phyloP scores from a whole-genome alignment of 257 asterid species.

The Leptodermis oblonga region DNA sequence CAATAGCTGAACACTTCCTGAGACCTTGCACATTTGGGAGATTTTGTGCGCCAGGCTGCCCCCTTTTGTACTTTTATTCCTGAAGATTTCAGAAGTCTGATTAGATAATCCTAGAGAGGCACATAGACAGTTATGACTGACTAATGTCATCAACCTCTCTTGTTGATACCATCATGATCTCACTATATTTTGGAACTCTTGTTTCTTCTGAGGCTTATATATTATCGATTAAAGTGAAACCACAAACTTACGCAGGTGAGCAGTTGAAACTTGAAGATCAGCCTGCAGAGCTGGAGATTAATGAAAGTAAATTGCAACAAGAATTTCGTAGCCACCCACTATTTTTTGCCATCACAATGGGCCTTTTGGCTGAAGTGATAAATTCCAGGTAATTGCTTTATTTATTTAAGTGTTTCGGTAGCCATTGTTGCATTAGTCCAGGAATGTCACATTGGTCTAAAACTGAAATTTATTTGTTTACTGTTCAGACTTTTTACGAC shows the following conservation, averaged over 20 bases:
- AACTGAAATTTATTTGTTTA: slow-evolving; percentile 4
- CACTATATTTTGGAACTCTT: background rate
- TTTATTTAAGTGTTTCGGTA: background rate
- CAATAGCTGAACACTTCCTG: too few species aligned
- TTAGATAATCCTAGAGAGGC: background rate
- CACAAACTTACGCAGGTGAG: slow-evolving; percentile 40
- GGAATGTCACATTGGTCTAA: background rate
- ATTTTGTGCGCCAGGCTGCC: too few species aligned
- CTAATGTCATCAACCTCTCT: background rate
- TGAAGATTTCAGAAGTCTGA: background rate
- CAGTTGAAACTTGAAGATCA: slow-evolving; percentile 33
- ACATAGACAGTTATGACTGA: background rate
- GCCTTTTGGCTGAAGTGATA: slow-evolving; percentile 82
- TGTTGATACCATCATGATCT: background rate
- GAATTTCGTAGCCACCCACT: slow-evolving; percentile 63
- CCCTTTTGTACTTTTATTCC: background rate
- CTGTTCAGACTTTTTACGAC: slow-evolving; percentile 85
- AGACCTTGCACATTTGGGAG: too few species aligned
- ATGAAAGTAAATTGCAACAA: slow-evolving; percentile 34
- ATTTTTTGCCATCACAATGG: slow-evolving; percentile 82
- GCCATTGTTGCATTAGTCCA: background rate
- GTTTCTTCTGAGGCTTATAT: background rate
- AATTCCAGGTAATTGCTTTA: slow-evolving; percentile 64
- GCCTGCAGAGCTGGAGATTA: slow-evolving; percentile 26
- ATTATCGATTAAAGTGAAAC: background rate